Conservation (phyloP, 805 yeast genomes). For the Starmerella vitae region DNA sequence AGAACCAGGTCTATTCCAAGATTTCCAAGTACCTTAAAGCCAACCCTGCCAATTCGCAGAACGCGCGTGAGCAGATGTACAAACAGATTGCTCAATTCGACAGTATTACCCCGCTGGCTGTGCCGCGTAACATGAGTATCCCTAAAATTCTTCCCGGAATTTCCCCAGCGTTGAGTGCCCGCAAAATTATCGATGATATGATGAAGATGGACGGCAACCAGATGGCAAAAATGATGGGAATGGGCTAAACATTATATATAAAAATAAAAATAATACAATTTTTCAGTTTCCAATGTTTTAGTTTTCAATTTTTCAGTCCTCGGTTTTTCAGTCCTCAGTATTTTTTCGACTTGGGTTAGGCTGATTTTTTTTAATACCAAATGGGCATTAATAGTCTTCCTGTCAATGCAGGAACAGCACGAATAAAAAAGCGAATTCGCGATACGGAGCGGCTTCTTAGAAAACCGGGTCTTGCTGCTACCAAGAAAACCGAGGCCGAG, state of each 20-base stretch:
- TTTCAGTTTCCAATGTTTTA: background rate
- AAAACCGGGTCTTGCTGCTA: slow-evolving; percentile 48
- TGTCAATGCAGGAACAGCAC: slow-evolving; percentile 25
- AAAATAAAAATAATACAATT: background rate
- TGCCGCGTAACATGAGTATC: slow-evolving; percentile 77
- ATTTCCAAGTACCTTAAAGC: slow-evolving; percentile 47
- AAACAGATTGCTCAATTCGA: slow-evolving; percentile 21
- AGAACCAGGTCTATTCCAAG: slow-evolving; percentile 50
- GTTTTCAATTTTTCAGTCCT: too few species aligned
- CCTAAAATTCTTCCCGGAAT: slow-evolving; percentile 80
- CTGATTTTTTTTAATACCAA: background rate
- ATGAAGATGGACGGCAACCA: slow-evolving; percentile 14
- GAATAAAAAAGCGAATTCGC: slow-evolving; percentile 72
- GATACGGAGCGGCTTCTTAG: slow-evolving; percentile 63
- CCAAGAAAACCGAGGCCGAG: slow-evolving; percentile 34
- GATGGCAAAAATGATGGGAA: slow-evolving; percentile 17
- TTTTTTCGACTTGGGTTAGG: background rate
- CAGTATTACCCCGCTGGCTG: slow-evolving; percentile 41
- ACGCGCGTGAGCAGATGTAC: slow-evolving; percentile 31
- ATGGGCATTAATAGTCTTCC: slow-evolving; percentile 23
- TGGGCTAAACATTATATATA: slow-evolving; percentile 2
- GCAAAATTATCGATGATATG: slow-evolving; percentile 52
- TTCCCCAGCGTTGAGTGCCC: slow-evolving; percentile 64
- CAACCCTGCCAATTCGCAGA: slow-evolving; percentile 55
- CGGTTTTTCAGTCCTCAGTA: too few species aligned